These are phyloP conservation scores for Phlebiopsis gigantea DNA, from an alignment of 768 basidiomycete species.

Conservation along the genomic window DNA sequence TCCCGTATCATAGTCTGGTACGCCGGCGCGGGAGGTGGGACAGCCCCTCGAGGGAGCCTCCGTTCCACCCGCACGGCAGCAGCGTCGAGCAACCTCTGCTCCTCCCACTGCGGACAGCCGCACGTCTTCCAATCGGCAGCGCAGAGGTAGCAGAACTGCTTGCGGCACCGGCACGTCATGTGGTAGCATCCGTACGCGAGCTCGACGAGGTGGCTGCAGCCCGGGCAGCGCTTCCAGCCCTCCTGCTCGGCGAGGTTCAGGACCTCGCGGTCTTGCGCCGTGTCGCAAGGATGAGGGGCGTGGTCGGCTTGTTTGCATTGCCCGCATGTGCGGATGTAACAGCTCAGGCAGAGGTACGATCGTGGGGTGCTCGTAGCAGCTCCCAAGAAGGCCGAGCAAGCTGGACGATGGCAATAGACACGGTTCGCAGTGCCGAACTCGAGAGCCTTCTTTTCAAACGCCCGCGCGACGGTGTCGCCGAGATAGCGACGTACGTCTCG, in stretches of 20 bases:
- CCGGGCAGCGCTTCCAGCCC: slow-evolving; percentile 38
- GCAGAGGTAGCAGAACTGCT: slow-evolving; percentile 49
- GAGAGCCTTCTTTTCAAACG: slow-evolving; percentile 14
- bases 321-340: slow-evolving; percentile 37
- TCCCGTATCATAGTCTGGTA: slow-evolving; percentile 20
- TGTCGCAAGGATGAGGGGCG: slow-evolving; percentile 30
- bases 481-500: slow-evolving; percentile 14
- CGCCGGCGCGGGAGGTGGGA: neutral
- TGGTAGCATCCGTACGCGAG: slow-evolving; percentile 33
- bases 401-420: slow-evolving; percentile 24
- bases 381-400: slow-evolving; percentile 25
- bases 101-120: slow-evolving; percentile 60
- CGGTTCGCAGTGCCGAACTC: slow-evolving; percentile 22
- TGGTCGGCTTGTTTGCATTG: slow-evolving; percentile 47
- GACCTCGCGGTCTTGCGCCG: slow-evolving; percentile 34
- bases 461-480: neutral
- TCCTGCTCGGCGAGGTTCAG: slow-evolving; percentile 38
- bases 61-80: slow-evolving; percentile 42
- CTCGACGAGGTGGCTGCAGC: slow-evolving; percentile 26
- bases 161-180: slow-evolving; percentile 36
- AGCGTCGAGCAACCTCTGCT: slow-evolving; percentile 34
- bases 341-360: slow-evolving; percentile 33
- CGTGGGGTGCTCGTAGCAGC: neutral
- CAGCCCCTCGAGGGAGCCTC: slow-evolving; percentile 13
- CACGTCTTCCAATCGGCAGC: slow-evolving; percentile 60